phyloP scores from a whole-genome alignment of 2,329 filamentous ascomycete genomes.

The Epichloe elymi region DNA sequence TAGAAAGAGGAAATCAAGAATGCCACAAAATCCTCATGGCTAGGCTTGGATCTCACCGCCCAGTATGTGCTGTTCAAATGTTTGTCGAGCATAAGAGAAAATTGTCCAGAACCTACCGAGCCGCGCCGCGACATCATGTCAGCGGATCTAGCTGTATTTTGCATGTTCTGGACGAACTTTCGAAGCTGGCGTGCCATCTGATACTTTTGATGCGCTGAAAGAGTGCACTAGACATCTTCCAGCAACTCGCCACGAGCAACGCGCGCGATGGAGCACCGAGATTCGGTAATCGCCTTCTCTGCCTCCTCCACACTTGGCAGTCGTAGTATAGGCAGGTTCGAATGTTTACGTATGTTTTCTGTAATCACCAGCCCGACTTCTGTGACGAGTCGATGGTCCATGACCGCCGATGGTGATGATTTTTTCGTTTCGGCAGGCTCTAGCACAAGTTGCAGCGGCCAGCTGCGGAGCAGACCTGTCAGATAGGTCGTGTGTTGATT shows the following conservation, averaged over 20 bases:
- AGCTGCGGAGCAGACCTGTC: slow-evolving; percentile 6
- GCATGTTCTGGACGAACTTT: slow-evolving; percentile 14
- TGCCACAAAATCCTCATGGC: slow-evolving; percentile 11
- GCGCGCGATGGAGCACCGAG: slow-evolving; percentile 1
- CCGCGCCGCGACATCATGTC: slow-evolving; percentile 6
- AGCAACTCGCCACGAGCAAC: slow-evolving; percentile 13
- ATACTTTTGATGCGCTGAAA: slow-evolving; percentile 12
- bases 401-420: not conserved
- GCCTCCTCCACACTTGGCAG: slow-evolving; percentile 3
- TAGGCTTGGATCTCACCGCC: slow-evolving; percentile 11
- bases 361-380: slow-evolving; percentile 9
- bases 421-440: not conserved
- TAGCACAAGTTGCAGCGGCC: slow-evolving; percentile 7
- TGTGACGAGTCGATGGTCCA: slow-evolving; percentile 3
- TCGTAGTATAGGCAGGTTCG: slow-evolving; percentile 8
- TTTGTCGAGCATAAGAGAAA: slow-evolving; percentile 16
- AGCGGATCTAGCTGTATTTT: not conserved
- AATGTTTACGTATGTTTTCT: slow-evolving; percentile 2
- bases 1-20: slow-evolving; percentile 16
- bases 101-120: slow-evolving; percentile 8
- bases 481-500: slow-evolving; percentile 7
- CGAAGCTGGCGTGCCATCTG: slow-evolving; percentile 15
- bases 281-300: not conserved
- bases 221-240: slow-evolving; percentile 15
- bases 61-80: slow-evolving; percentile 17